phyloP scores from a whole-genome alignment of 441 rosid genomes.

The Pelargonium myrrhifolium region DNA sequence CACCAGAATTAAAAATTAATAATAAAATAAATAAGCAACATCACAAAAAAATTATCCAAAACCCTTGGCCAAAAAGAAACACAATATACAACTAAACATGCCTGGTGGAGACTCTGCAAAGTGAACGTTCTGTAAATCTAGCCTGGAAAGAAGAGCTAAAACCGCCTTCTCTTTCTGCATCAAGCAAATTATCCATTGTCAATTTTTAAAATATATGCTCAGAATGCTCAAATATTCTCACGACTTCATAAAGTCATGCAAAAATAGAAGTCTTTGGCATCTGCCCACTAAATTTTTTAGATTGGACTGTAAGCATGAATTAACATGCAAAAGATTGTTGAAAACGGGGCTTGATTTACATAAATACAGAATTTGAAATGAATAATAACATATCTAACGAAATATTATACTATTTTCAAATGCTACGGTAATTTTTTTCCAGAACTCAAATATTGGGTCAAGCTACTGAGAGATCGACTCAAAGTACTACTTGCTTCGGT shows the following conservation, averaged over 20 bases:
- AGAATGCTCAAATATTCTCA: neutral
- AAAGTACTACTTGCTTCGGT: too few relatives aligned
- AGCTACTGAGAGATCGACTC: too few relatives aligned
- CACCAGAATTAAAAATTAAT: constrained; percentile 4
- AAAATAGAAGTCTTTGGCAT: neutral
- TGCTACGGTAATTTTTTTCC: too few relatives aligned
- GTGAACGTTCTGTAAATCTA: constrained; percentile 54
- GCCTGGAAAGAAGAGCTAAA: constrained; percentile 74
- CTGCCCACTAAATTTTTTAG: neutral
- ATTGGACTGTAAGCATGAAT: neutral
- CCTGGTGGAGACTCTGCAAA: constrained; percentile 69
- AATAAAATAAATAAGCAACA: constrained; percentile 4
- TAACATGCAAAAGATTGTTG: neutral
- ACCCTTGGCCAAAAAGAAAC: neutral
- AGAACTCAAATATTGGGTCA: too few relatives aligned
- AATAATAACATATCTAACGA: neutral
- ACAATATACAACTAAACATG: constrained; percentile 18
- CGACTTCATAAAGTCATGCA: neutral
- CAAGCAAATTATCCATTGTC: constrained; percentile 10
- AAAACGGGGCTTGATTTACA: neutral
- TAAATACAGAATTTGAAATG: neutral
- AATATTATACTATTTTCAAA: neutral
- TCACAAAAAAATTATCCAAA: neutral
- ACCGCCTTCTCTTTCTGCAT: constrained; percentile 82
- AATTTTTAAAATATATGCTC: constrained; percentile 1